Conservation (phyloP, 2,329 filamentous ascomycete species). For the Alternaria postmessia region DNA sequence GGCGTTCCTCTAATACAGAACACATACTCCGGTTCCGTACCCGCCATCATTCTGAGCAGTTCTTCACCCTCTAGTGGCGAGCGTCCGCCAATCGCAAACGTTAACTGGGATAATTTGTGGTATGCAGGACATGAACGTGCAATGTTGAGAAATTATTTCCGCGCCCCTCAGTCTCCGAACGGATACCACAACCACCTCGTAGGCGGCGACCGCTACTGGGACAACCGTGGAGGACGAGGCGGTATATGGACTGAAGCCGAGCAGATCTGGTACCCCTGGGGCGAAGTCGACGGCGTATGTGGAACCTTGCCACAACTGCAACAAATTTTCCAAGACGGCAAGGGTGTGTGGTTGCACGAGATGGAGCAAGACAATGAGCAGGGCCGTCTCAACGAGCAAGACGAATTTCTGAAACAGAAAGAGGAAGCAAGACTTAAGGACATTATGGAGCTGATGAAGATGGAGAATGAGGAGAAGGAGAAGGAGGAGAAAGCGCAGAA, state of each 20-base stretch:
- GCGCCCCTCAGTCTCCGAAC: conserved; percentile 53
- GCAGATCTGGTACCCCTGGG: conserved; percentile 58
- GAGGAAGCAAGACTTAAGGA: conserved; percentile 23
- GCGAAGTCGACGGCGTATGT: conserved; percentile 54
- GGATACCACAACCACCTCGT: conserved; percentile 55
- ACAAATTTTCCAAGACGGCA: conserved; percentile 58
- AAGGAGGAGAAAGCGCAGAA: conserved; percentile 15
- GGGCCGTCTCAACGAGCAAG: conserved; percentile 22
- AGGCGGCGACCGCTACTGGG: conserved; percentile 59
- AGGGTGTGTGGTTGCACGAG: conserved; percentile 52
- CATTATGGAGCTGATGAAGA: conserved; percentile 25
- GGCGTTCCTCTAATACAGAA: conserved; percentile 58
- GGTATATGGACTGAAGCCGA: conserved; percentile 63
- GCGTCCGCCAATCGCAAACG: conserved; percentile 23
- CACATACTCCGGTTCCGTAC: conserved; percentile 57
- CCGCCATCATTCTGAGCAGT: conserved; percentile 53
- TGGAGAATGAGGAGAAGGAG: conserved; percentile 21
- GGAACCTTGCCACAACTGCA: conserved; percentile 50
- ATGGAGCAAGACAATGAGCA: conserved; percentile 27
- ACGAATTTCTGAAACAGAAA: conserved; percentile 18
- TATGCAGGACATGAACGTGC: conserved; percentile 58
- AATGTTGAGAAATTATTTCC: conserved; percentile 59
- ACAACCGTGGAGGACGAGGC: conserved; percentile 60
- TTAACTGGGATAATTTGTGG: conserved; percentile 59
- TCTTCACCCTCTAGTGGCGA: conserved; percentile 36